Conservation (phyloP, 2,329 filamentous ascomycete genomes). For the Aureobasidium sp. region DNA sequence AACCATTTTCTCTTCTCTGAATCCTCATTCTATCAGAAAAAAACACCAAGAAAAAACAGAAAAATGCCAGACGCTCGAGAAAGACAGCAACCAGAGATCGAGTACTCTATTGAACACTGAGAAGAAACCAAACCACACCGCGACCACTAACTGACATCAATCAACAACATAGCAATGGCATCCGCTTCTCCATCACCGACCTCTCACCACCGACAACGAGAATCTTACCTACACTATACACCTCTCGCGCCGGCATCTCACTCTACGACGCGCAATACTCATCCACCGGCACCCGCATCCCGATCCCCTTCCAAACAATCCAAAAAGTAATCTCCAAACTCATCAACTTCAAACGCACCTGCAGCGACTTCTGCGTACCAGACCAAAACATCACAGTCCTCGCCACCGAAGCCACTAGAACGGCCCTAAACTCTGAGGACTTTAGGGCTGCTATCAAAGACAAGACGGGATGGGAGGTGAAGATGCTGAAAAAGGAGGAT, state of each 20-base stretch:
- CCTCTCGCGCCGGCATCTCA: constrained; percentile 72
- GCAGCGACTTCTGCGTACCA: constrained; percentile 61
- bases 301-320: constrained; percentile 56
- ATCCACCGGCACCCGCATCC: constrained; percentile 34
- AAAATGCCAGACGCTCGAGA: not conserved
- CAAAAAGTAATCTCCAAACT: constrained; percentile 59
- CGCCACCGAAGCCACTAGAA: constrained; percentile 83
- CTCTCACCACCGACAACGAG: constrained; percentile 65
- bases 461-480: constrained; percentile 60
- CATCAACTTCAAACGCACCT: constrained; percentile 64
- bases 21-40: not conserved
- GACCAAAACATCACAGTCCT: constrained; percentile 63
- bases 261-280: constrained; percentile 69
- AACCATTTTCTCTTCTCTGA: not conserved
- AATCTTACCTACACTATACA: constrained; percentile 69
- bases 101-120: not conserved
- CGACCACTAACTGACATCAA: not conserved
- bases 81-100: not conserved
- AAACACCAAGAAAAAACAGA: not conserved
- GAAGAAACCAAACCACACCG: not conserved
- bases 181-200: constrained; percentile 84
- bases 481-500: constrained; percentile 67
- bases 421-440: constrained; percentile 63
- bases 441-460: constrained; percentile 60
- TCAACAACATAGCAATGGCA: constrained; percentile 60